Evolutionary conservation across 306 rosid genomes (phyloP), one percentile per base, ranked within the genome.

Genomic region (Castanea mollissima): DNA sequence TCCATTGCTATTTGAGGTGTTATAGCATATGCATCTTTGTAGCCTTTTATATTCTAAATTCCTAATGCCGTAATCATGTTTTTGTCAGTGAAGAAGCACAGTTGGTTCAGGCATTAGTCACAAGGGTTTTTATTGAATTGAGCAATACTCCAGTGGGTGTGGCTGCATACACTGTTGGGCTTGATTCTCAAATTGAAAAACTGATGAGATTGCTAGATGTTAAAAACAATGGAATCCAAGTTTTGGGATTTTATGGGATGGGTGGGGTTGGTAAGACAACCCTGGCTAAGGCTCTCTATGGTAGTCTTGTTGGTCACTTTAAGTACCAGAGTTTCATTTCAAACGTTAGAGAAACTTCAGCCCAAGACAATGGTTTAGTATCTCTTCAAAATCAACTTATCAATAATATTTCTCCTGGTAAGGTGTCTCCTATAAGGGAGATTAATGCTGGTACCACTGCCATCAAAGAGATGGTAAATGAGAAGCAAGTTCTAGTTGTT

Each of bases 211-310:
- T 79, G 46, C 62, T 90, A 35, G 79, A 92, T 57, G 4, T 83
- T 46, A 58, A 77, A 74, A 84, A 88, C 84, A 87, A 85, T 8
- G 83, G 70, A 15, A 54, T 84, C 5, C 73, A 38, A 44, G 85
- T 92, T 8, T 18, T 92, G 25, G 94, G 91, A 23, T 44, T 92
- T 41, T 78, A 84, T 78, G 97, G 94, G 9, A 81, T 81, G 81
- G 92, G 97, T 4, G 94, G 97, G 16, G 32, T 92, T 52, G 97
- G 97, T 25, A 92, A 92, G 72, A 88, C 97, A 64, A 92, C 94
- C 2, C 85, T 90, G 2, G 94, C 92, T 55, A 90, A 85, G 86
- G 86, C 86, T 35, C 87, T 92, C 19, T 85, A 65, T 70, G 90
- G 88, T 74, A 83, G 41, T 31, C 87, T 92, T 1, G 87, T 81